Percentiles rank a stretch among this genome's conserved stretches.
phyloP scores from a whole-genome alignment of 202 grass and related monocot species.

The Carex sylvatica region DNA sequence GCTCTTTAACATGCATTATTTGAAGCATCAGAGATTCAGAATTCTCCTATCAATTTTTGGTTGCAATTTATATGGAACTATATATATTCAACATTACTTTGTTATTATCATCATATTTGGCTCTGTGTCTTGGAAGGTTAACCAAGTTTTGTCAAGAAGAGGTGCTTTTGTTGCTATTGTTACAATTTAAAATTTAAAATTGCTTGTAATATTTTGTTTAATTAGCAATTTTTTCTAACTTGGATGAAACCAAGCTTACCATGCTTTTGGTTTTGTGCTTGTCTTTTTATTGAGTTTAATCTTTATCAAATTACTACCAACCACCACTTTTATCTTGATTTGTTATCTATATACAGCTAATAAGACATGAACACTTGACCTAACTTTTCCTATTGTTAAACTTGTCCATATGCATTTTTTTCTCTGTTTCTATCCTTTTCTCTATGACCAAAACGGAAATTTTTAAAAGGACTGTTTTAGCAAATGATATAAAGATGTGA shows the following conservation, averaged over 20 bases:
- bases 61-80: too few relatives aligned
- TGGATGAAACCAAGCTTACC: background rate
- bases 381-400: constrained; percentile 13
- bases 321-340: background rate
- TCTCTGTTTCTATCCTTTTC: background rate
- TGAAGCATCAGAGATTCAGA: background rate
- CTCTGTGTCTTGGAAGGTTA: background rate
- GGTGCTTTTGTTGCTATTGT: too few relatives aligned
- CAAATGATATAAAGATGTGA: constrained; percentile 5
- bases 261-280: background rate
- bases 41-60: too few relatives aligned
- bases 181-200: too few relatives aligned
- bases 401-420: background rate
- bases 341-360: background rate
- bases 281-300: background rate
- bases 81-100: background rate
- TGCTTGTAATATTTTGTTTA: background rate
- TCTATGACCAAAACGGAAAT: background rate
- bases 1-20: background rate
- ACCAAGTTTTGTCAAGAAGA: too few relatives aligned
- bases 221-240: background rate
- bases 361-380: constrained; percentile 1
- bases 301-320: background rate
- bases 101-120: background rate
- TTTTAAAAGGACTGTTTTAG: background rate